phyloP scores from a whole-genome alignment of 257 asterid species.

The Scutellaria barbata region DNA sequence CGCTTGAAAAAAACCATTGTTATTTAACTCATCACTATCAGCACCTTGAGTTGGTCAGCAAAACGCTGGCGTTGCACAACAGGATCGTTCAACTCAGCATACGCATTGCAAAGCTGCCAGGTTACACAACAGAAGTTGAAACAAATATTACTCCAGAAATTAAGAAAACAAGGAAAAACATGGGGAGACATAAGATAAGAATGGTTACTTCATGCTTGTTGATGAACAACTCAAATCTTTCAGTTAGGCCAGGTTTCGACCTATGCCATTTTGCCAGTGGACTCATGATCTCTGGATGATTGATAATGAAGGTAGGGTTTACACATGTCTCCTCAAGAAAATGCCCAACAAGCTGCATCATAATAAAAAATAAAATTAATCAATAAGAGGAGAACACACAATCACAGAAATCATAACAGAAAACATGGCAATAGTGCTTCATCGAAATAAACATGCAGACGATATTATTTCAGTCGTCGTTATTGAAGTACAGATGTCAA shows the following conservation, averaged over 20 bases:
- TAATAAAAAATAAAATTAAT: no score
- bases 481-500: not conserved
- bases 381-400: no score
- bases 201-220: slow-evolving; percentile 84
- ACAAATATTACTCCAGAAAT: not conserved
- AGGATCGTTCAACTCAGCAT: slow-evolving; percentile 95
- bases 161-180: not conserved
- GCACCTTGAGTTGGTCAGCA: slow-evolving; percentile 93
- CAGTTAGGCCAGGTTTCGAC: slow-evolving; percentile 80
- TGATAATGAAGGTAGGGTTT: slow-evolving; percentile 80
- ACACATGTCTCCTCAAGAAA: slow-evolving; percentile 84
- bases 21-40: not conserved
- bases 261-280: slow-evolving; percentile 98
- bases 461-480: no score
- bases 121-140: not conserved
- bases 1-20: no score
- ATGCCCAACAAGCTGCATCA: slow-evolving; percentile 81
- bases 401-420: slow-evolving; percentile 2
- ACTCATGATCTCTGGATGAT: slow-evolving; percentile 95
- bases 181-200: not conserved
- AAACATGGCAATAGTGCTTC: not conserved
- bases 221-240: slow-evolving; percentile 82
- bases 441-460: no score
- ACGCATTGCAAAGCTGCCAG: slow-evolving; percentile 84
- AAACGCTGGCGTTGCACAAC: slow-evolving; percentile 95